phyloP scores from a whole-genome alignment of 2,329 filamentous ascomycete species.

The Stemphylium vesicarium region DNA sequence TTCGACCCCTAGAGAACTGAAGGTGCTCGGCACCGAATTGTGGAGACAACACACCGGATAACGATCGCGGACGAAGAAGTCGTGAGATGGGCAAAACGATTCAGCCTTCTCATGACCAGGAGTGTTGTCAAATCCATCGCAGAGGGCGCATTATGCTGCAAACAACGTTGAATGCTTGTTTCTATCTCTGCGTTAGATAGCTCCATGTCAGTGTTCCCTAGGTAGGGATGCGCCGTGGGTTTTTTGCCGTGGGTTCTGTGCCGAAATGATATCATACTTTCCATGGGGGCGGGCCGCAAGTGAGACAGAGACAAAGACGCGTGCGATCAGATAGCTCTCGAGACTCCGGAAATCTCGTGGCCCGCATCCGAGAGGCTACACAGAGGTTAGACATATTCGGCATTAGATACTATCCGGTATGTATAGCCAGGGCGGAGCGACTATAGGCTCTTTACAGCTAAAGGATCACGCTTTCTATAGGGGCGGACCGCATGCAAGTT shows the following conservation, averaged over 20 bases:
- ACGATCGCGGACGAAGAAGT: neutral
- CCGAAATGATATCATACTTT: neutral
- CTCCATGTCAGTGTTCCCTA: neutral
- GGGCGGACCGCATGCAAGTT: too few relatives aligned
- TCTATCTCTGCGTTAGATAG: neutral
- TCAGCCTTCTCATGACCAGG: neutral
- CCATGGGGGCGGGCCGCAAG: neutral
- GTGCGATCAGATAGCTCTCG: neutral
- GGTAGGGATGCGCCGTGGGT: neutral
- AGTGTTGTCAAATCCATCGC: neutral
- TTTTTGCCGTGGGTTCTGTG: neutral
- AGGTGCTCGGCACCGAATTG: neutral
- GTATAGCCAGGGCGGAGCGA: neutral
- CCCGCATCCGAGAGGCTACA: neutral
- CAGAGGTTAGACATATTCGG: neutral
- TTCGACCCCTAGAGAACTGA: neutral
- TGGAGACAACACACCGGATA: neutral
- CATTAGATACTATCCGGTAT: neutral
- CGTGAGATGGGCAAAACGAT: neutral
- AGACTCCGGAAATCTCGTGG: neutral
- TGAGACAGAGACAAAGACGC: neutral
- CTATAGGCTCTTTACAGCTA: too few relatives aligned
- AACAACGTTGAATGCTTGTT: neutral
- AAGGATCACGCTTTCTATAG: too few relatives aligned
- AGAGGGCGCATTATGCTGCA: neutral